Evolutionary conservation across 495 filamentous ascomycete genomes (phyloP), one percentile per base, ranked within the genome.

Genomic region (Gamarada debralockiae): DNA sequence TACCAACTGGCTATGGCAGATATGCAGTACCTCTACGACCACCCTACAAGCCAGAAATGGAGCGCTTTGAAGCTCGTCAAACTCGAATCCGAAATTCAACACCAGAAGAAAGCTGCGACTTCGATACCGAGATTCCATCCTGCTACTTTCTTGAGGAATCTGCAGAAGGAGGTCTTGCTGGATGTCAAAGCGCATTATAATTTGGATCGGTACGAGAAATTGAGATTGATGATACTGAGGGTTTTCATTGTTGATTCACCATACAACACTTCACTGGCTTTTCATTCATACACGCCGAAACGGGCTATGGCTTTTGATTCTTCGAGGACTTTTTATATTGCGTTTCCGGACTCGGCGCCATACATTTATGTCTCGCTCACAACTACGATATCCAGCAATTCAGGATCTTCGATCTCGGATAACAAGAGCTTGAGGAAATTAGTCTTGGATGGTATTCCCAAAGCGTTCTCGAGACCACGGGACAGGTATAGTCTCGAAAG

Each of bases 1-100:
- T 87, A 86, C 55, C 87, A 91, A 62, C 72, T 92, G 3, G 89
- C 87, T 42, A 91, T 89, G 76, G 83, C 84, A 14, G 90, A 95
- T 58, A 68, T 89, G 13, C 85, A 86, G 54, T 74, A 89, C 62
- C 72, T 92, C n/a, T 80, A 90, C 58, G 85, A 90, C 60, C 85
- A 90, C 58, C 85, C 86, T 0, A 72, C 77, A 2, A 76, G 78
- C 1, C 77, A 85, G 53, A 83, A 84, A 68, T 95, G 90, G 90
- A 81, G 81, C 17, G 87, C 88, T 1, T 78, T 91, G 58, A 73
- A 72, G 46, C 68, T 81, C n/a, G 62, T 72, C 13, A 72, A 67
- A 48, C 40, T 50, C 1, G 60, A 65, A 22, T 61, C 73, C 37
- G 67, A 67, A 27, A 63, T 62, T 33, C 62, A 59, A 14, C 63